Evolutionary conservation across 495 filamentous ascomycete species (phyloP), one percentile per base, ranked within the genome.

Genomic region (Cudoniella acicularis): DNA sequence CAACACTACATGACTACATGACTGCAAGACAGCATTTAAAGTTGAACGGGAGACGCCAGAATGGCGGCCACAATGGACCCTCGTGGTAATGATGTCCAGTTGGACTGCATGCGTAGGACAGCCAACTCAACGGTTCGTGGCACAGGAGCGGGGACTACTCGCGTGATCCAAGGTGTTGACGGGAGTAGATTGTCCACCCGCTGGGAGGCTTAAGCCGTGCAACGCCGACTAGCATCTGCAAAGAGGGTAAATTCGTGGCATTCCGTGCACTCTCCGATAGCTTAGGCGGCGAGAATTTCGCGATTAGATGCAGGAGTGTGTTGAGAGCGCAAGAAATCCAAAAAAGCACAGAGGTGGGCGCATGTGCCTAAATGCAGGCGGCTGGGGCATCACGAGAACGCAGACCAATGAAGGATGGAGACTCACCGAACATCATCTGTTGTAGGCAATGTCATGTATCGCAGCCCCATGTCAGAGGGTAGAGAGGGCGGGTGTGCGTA

Each of bases 351-450:
- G 41, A 23, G 20, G 22, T 24, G 21, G 20, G 52, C 40, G 55
- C 55, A 61, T 52, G 60, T 63, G 55, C 59, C 56, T 51, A 61
- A 63, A 56, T 50, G 49, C 56, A 48, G 41, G 40, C 41, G 52
- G 52, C 23, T 47, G 47, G 51, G 41, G 13, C 21, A 47, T 36
- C 49, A 60, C 59, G 60, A 64, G 49, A 66, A 59, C 46, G 20
- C 21, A 53, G 24, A 52, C 59, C 62, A 68, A 61, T 58, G 36
- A 60, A 46, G 27, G 42, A 25, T 36, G 6, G 8, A 26, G 26
- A 60, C 64, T 60, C 42, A 69, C 67, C 64, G 61, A 21, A 60
- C 61, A 67, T 67, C 67, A 59, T 69, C 64, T 59, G 63, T 43
- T 3, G 64, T 30, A 41, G 53, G 53, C 25, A 63, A 13, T 22